Evolutionary conservation across 768 basidiomycete genomes (phyloP).

Genomic region (Psilocybe cubensis): DNA sequence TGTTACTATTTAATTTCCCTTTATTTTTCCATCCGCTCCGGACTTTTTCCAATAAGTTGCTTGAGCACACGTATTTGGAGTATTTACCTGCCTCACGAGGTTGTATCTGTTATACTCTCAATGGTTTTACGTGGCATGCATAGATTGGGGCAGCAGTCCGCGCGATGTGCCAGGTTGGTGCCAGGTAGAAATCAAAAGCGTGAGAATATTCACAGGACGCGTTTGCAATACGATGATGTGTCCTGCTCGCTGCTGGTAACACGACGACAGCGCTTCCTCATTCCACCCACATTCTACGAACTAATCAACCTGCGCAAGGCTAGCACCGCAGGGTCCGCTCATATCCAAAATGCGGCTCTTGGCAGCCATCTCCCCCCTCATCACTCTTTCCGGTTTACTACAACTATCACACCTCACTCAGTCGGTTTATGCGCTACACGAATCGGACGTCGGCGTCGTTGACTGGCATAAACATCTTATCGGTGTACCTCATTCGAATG

Average conservation of each 20-base stretch:
- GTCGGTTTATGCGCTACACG: slow-evolving; percentile 54
- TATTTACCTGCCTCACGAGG: too few relatives aligned
- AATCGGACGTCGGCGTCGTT: slow-evolving; percentile 77
- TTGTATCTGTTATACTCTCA: too few relatives aligned
- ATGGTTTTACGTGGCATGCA: too few relatives aligned
- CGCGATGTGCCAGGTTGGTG: too few relatives aligned
- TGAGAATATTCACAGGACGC: not conserved
- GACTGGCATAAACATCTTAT: slow-evolving; percentile 87
- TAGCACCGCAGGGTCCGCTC: too few relatives aligned
- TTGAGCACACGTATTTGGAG: too few relatives aligned
- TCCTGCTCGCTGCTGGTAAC: not conserved
- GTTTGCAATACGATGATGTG: not conserved
- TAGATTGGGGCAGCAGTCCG: too few relatives aligned
- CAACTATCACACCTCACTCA: not conserved
- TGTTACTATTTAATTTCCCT: too few relatives aligned
- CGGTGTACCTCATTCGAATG: slow-evolving; percentile 67
- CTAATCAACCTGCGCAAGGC: not conserved
- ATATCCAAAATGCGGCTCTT: not conserved
- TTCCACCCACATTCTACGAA: not conserved
- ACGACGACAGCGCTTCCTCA: not conserved
- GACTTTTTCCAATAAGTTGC: too few relatives aligned
- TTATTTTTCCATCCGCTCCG: too few relatives aligned
- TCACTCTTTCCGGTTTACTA: not conserved
- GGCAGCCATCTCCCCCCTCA: not conserved
- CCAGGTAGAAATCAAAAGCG: not conserved